These are phyloP conservation scores for Colletotrichum camelliae DNA, from an alignment of 2,329 filamentous ascomycete genomes.

Conservation along the genomic window DNA sequence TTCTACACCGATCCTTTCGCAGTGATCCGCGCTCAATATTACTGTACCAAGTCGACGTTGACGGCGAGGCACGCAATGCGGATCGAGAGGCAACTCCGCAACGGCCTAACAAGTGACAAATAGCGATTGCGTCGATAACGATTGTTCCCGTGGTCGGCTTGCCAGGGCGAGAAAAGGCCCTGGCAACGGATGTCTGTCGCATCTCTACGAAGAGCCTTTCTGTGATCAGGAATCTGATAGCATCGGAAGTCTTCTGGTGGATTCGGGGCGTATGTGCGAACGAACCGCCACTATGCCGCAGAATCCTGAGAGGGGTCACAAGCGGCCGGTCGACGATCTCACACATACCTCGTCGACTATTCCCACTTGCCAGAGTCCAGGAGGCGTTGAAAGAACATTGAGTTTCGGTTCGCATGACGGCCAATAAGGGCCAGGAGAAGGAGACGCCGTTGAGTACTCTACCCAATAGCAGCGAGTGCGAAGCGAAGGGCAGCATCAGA, in stretches of 20 bases:
- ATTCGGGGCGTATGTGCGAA: background rate
- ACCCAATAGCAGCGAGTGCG: background rate
- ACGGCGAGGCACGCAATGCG: background rate
- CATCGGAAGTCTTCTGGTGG: background rate
- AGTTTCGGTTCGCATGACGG: background rate
- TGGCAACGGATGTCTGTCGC: background rate
- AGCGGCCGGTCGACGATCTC: background rate
- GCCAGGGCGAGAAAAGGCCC: background rate
- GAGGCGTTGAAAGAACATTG: background rate
- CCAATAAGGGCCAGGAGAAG: background rate
- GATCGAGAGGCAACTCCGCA: background rate
- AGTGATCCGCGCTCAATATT: background rate
- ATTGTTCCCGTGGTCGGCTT: background rate
- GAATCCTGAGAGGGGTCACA: background rate
- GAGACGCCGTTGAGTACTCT: background rate
- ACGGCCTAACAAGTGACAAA: background rate
- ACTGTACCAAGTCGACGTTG: background rate
- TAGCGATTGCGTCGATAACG: background rate
- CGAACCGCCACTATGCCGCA: background rate
- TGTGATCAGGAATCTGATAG: background rate
- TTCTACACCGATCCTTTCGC: background rate
- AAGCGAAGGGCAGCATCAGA: background rate
- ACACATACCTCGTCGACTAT: background rate
- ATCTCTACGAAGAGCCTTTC: background rate
- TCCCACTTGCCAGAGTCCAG: background rate